These are phyloP conservation scores for Malassezia globosa DNA, from an alignment of 1,284 basidiomycete genomes.

Conservation along the genomic window DNA sequence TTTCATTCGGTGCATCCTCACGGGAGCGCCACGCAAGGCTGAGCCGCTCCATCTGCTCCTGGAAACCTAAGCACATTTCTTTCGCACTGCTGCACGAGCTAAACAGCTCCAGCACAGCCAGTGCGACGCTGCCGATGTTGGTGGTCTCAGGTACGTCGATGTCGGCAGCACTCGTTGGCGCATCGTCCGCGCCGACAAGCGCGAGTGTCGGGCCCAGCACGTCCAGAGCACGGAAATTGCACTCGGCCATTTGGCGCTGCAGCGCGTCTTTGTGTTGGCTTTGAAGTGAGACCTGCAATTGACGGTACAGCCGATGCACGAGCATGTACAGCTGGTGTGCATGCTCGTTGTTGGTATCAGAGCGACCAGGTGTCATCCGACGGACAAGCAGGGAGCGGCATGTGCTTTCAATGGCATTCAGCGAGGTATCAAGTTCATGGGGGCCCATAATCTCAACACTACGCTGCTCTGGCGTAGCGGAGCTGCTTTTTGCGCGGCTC, in stretches of 20 bases:
- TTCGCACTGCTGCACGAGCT: conserved; percentile 11
- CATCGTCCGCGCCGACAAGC: background rate
- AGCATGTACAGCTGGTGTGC: conserved; percentile 6
- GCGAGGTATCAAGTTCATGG: conserved; percentile 8
- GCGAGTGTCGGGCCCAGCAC: conserved; percentile 13
- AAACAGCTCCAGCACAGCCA: conserved; percentile 12
- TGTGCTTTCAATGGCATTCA: conserved; percentile 10
- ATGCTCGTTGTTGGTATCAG: background rate
- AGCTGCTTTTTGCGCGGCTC: background rate
- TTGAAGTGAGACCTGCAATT: background rate
- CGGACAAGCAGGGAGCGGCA: conserved; percentile 8
- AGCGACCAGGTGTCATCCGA: background rate
- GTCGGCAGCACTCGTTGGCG: background rate
- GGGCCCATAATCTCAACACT: background rate
- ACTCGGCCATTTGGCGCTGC: conserved; percentile 1
- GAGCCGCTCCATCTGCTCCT: conserved; percentile 17
- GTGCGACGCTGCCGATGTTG: conserved; percentile 13
- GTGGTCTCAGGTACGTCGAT: background rate
- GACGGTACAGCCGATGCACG: conserved; percentile 3
- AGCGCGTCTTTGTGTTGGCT: conserved; percentile 5
- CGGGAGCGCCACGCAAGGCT: conserved; percentile 3
- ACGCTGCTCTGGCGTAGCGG: background rate
- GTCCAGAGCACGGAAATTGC: conserved; percentile 12
- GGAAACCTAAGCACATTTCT: conserved; percentile 16
- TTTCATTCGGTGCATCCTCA: background rate